Percentiles rank a stretch among this genome's conserved stretches.
Evolutionary conservation across 2,329 filamentous ascomycete species (phyloP).

Genomic region (Aurifilum marmelostoma): DNA sequence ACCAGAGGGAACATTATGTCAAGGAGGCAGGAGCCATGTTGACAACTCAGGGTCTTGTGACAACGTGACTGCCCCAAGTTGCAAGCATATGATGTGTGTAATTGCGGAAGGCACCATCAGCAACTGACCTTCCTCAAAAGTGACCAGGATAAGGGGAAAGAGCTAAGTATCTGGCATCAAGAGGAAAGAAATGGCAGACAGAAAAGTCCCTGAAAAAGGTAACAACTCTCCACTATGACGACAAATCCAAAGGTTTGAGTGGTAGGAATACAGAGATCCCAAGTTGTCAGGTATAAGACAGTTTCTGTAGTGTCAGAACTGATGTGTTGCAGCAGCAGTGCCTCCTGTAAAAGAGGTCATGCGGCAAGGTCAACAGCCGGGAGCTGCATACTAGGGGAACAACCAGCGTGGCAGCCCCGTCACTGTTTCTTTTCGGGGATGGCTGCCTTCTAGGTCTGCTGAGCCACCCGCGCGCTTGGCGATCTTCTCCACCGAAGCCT

Average conservation of each 20-base stretch:
- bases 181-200: background rate
- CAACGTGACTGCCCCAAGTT: background rate
- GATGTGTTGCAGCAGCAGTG: slow-evolving; percentile 1
- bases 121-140: background rate
- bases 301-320: background rate
- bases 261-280: background rate
- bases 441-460: slow-evolving; percentile 15
- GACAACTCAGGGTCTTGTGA: slow-evolving; percentile 6
- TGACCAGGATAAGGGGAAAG: background rate
- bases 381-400: background rate
- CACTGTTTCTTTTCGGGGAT: background rate
- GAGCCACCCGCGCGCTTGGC: slow-evolving; percentile 4
- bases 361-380: slow-evolving; percentile 14
- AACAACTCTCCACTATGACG: background rate
- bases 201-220: background rate
- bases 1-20: background rate
- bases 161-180: background rate
- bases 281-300: background rate
- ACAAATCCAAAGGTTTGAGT: background rate
- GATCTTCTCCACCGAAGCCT: background rate
- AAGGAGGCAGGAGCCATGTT: background rate
- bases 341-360: background rate
- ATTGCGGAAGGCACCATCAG: background rate
- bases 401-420: background rate
- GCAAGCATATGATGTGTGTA: slow-evolving; percentile 3